A percentile compares a stretch with the other conserved stretches of the same genome.
Conservation (phyloP, 305 asterid genomes). For the Rubia balearica region DNA sequence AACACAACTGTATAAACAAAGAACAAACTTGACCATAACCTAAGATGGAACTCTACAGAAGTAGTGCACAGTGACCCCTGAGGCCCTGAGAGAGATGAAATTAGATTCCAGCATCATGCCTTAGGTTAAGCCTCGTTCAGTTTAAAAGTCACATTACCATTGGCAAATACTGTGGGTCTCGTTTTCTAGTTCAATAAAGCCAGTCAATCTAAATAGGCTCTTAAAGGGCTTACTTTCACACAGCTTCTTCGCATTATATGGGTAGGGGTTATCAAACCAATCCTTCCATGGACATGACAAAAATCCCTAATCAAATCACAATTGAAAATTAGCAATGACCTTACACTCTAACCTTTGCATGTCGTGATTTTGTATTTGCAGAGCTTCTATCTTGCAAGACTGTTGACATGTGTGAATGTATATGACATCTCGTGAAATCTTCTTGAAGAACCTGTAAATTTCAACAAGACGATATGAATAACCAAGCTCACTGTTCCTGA, state of each 20-base stretch:
- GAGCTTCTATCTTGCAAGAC: constrained; percentile 32
- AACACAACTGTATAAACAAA: not conserved
- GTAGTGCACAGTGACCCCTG: not conserved
- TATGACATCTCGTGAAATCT: constrained; percentile 77
- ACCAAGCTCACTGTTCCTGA: constrained; percentile 4
- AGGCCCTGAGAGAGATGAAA: not conserved
- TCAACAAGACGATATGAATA: constrained; percentile 15
- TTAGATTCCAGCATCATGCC: not conserved
- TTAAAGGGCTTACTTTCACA: not conserved
- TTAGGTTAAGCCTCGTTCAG: not conserved
- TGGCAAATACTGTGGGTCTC: not conserved
- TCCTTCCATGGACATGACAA: not conserved
- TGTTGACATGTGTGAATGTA: constrained; percentile 66
- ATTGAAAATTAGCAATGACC: not conserved
- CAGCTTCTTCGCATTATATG: not conserved
- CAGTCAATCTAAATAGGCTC: not conserved
- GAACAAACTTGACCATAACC: not conserved
- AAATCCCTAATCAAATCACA: not conserved
- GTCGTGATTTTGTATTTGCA: constrained; percentile 24
- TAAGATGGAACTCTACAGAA: not conserved
- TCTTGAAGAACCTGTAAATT: constrained; percentile 68
- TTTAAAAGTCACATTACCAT: not conserved
- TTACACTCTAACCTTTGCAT: constrained; percentile 52
- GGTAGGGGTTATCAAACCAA: not conserved
- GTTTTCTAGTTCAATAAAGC: not conserved